Conservation (phyloP, 2,329 filamentous ascomycete species). For the Fusarium udum region DNA sequence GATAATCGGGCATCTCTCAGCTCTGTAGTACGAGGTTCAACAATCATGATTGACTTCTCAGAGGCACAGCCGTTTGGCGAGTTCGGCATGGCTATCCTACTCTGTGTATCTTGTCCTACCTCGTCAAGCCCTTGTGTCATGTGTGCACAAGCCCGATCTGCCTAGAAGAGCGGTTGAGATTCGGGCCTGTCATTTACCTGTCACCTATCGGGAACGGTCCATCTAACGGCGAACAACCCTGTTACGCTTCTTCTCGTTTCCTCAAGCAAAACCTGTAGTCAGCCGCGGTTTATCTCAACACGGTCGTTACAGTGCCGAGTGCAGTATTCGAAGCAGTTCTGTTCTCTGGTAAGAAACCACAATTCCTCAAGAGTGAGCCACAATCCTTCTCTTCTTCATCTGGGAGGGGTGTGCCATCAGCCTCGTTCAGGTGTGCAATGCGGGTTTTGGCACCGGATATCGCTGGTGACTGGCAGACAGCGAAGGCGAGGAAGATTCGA, state of each 20-base stretch:
- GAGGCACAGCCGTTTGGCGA: conserved; percentile 10
- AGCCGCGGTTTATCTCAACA: background rate
- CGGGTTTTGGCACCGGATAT: conserved; percentile 11
- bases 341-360: background rate
- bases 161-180: background rate
- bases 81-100: conserved; percentile 13
- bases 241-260: conserved; percentile 28
- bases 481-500: conserved; percentile 28
- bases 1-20: conserved; percentile 26
- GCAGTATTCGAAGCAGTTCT: background rate
- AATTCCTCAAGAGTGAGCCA: background rate
- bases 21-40: conserved; percentile 18
- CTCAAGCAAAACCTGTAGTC: conserved; percentile 8
- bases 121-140: conserved; percentile 23
- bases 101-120: conserved; percentile 26
- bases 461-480: conserved; percentile 33
- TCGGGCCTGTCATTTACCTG: conserved; percentile 20
- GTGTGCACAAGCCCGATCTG: conserved; percentile 18
- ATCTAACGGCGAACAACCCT: conserved; percentile 19
- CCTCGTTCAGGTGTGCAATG: conserved; percentile 23
- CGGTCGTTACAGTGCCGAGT: background rate
- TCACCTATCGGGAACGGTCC: conserved; percentile 7
- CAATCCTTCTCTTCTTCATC: background rate
- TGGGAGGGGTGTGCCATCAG: conserved; percentile 21
- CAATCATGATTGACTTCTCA: background rate